phyloP scores from a whole-genome alignment of 1,139 yeast species.

The Protomyces gravidus region DNA sequence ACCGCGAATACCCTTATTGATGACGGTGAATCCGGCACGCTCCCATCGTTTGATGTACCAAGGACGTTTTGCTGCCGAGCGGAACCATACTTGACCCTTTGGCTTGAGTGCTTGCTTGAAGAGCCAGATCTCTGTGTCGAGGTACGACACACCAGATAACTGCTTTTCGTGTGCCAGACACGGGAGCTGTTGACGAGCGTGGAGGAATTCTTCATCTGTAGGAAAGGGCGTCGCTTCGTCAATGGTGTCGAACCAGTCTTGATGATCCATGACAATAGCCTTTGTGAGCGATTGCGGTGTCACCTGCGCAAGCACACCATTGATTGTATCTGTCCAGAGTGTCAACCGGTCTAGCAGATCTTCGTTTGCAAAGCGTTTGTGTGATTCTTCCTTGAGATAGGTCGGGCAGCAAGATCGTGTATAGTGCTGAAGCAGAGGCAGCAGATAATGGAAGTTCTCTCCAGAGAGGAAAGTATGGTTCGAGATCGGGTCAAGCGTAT shows the following conservation, averaged over 20 bases:
- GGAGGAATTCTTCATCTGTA: constrained; percentile 46
- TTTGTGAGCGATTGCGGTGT: constrained; percentile 61
- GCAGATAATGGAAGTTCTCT: constrained; percentile 75
- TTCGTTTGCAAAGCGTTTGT: constrained; percentile 46
- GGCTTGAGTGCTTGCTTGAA: constrained; percentile 58
- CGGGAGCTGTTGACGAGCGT: not conserved
- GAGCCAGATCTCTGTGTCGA: constrained; percentile 45
- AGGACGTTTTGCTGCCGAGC: constrained; percentile 69
- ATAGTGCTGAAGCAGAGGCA: constrained; percentile 61
- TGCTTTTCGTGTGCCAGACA: constrained; percentile 49
- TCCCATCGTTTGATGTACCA: constrained; percentile 74
- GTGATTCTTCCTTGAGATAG: constrained; percentile 61
- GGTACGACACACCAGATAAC: constrained; percentile 51
- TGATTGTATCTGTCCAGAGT: constrained; percentile 72
- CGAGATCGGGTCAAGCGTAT: constrained; percentile 73
- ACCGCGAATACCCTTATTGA: constrained; percentile 48
- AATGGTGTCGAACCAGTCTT: constrained; percentile 65
- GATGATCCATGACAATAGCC: constrained; percentile 84
- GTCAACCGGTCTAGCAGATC: constrained; percentile 58
- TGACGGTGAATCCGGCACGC: constrained; percentile 57
- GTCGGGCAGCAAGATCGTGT: constrained; percentile 68
- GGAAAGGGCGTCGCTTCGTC: constrained; percentile 5
- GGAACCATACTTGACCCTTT: constrained; percentile 69
- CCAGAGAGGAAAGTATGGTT: constrained; percentile 57
- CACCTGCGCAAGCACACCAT: constrained; percentile 67